Percentiles rank a stretch among this genome's conserved stretches.
These are phyloP conservation scores for Allium fistulosum DNA, from an alignment of 106 monocot genomes.

Conservation along the genomic window DNA sequence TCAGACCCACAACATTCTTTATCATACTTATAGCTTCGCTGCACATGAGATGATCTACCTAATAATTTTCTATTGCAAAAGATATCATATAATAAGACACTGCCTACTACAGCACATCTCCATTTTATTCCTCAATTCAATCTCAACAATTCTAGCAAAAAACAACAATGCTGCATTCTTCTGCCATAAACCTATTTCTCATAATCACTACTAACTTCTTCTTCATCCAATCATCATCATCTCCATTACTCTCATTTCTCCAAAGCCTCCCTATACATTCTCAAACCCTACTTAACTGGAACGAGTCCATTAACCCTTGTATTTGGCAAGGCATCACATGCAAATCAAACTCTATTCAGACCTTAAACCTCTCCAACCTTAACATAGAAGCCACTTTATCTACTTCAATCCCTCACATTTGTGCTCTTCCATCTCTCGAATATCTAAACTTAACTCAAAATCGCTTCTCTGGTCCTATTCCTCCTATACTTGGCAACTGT, in stretches of 20 bases:
- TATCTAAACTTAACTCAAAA: constrained; percentile 47
- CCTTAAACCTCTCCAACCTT: constrained; percentile 41
- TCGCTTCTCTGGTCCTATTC: constrained; percentile 46
- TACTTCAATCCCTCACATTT: constrained; percentile 22
- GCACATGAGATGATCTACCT: no score
- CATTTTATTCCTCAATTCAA: no score
- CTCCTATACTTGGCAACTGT: constrained; percentile 33
- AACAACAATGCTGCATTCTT: background rate
- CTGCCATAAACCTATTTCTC: background rate
- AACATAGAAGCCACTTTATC: constrained; percentile 22
- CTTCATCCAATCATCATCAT: background rate
- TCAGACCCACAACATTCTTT: no score
- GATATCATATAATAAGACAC: no score
- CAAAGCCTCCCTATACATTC: constrained; percentile 19
- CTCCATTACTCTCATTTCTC: constrained; percentile 41
- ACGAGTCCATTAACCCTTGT: constrained; percentile 27
- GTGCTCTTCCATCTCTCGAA: constrained; percentile 19
- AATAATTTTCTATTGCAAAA: no score
- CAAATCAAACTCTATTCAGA: constrained; percentile 11
- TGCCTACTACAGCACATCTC: no score
- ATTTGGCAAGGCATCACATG: constrained; percentile 41
- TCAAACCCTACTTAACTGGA: constrained; percentile 40
- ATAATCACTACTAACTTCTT: background rate
- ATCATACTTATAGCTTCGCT: no score
- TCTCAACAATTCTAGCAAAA: no score